phyloP scores from a whole-genome alignment of 306 rosid species.

The Cucurbita maxima region DNA sequence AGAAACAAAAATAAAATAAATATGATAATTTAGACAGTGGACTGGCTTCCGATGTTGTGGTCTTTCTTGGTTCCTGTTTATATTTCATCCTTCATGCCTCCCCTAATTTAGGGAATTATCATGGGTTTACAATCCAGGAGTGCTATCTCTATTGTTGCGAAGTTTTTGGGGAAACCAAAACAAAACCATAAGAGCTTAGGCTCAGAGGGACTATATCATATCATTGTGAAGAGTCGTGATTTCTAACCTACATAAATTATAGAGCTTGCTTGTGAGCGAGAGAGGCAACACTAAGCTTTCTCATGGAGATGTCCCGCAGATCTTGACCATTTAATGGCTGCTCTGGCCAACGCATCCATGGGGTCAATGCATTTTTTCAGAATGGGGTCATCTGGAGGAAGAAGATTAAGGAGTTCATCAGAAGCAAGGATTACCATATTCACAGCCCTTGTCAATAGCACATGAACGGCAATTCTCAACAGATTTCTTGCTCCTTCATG shows the following conservation, averaged over 20 bases:
- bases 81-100: too few species aligned
- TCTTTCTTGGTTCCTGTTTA: too few species aligned
- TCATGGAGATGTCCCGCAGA: background rate
- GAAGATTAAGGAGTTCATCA: constrained; percentile 45
- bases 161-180: fast-evolving
- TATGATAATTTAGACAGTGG: constrained; percentile 15
- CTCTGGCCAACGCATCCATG: constrained; percentile 30
- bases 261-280: background rate
- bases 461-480: constrained; percentile 53
- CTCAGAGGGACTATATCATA: too few species aligned
- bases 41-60: constrained; percentile 19
- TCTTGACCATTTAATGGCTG: constrained; percentile 33
- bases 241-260: background rate
- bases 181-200: too few species aligned
- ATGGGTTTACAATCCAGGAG: too few species aligned
- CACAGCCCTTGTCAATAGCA: constrained; percentile 60
- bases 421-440: constrained; percentile 52
- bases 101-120: too few species aligned
- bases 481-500: constrained; percentile 70
- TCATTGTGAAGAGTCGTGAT: too few species aligned
- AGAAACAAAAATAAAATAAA: too few species aligned
- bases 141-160: too few species aligned
- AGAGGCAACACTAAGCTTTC: background rate
- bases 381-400: constrained; percentile 46
- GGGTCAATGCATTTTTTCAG: constrained; percentile 29